Base-by-base conservation (phyloP, 225 moss, liverwort and hornwort genomes). In the Sphagnum contortum region DNA sequence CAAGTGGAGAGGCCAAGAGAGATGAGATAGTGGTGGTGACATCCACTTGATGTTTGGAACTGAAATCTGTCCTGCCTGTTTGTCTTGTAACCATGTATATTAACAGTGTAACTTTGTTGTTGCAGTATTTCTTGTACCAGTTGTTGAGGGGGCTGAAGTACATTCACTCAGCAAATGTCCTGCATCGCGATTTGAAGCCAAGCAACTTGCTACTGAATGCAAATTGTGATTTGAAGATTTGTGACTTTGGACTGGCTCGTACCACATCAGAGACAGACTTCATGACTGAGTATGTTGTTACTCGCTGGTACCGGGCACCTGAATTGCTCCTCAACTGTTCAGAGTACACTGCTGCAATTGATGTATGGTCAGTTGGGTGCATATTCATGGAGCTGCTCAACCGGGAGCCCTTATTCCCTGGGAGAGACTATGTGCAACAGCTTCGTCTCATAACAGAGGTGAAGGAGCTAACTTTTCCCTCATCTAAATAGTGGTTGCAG, bases 211-310 rank as follows among this genome's bases (percentile, higher is more conserved):
- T 82, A 12, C 78, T 82, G 1, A 78, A 82, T 70, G 78, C 81
- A 5, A 82, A 82, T 55, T 82, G 81, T 54, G 77, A 81, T 62
- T 49, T 81, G 51, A 81, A 81, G 57, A 81, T 81, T 46, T 74
- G 81, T 65, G 81, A 82, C 57, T 82, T 82, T 54, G 77, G 81
- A 48, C 70, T 82, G 14, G 81, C 81, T 63, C 63, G 77, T 14
- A 82, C 81, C 9, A 82, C 78, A 12, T 78, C 81, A n/a, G 81
- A 82, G 61, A 82, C 74, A n/a, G 81, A 82, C 49, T 82, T 82
- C 46, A 82, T 82, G 81, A 82, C 81, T 8, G 74, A 82, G 60
- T 82, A 82, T 49, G 81, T 82, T 47, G 81, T 82, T 48, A 78
- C 81, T 5, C 77, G 81, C 29, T 82, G 81, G 81, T 82, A 82